These are phyloP conservation scores for Ambrosia artemisiifolia DNA, from an alignment of 129 eudicot genomes.

Conservation along the genomic window DNA sequence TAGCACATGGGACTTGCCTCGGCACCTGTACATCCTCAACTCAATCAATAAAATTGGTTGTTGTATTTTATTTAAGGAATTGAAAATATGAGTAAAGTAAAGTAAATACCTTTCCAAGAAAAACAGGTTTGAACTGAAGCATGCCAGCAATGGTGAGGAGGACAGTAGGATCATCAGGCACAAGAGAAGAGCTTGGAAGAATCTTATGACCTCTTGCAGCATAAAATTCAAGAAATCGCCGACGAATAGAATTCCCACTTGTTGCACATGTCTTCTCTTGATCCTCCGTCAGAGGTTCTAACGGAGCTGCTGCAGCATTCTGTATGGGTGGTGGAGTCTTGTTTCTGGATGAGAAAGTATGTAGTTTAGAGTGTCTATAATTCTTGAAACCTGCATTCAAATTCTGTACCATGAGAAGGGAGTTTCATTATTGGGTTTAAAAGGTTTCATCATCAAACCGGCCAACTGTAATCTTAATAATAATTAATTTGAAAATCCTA, in stretches of 20 bases:
- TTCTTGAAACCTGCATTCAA: constrained; percentile 42
- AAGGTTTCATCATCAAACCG: too few species aligned
- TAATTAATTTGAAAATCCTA: too few species aligned
- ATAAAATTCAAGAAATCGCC: constrained; percentile 77
- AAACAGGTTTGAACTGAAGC: constrained; percentile 94
- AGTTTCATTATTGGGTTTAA: background rate
- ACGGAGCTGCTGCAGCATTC: constrained; percentile 67
- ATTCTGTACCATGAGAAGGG: background rate
- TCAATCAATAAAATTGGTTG: background rate
- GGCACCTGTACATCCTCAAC: constrained; percentile 66
- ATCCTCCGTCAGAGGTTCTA: constrained; percentile 59
- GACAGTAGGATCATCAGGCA: constrained; percentile 94
- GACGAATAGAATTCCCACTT: constrained; percentile 80
- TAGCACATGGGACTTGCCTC: constrained; percentile 77
- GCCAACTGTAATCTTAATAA: too few species aligned
- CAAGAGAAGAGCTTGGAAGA: constrained; percentile 94
- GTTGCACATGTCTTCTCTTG: constrained; percentile 57
- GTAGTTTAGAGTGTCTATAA: constrained; percentile 25
- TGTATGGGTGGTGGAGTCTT: constrained; percentile 20
- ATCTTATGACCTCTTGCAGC: constrained; percentile 79
- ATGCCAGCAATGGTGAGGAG: constrained; percentile 91
- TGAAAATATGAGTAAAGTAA: too few species aligned
- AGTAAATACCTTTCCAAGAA: constrained; percentile 78
- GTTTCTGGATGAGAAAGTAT: constrained; percentile 22
- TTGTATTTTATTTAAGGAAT: too few species aligned